phyloP scores from a whole-genome alignment of 2,329 filamentous ascomycete genomes.

The Paraphoma sp. region DNA sequence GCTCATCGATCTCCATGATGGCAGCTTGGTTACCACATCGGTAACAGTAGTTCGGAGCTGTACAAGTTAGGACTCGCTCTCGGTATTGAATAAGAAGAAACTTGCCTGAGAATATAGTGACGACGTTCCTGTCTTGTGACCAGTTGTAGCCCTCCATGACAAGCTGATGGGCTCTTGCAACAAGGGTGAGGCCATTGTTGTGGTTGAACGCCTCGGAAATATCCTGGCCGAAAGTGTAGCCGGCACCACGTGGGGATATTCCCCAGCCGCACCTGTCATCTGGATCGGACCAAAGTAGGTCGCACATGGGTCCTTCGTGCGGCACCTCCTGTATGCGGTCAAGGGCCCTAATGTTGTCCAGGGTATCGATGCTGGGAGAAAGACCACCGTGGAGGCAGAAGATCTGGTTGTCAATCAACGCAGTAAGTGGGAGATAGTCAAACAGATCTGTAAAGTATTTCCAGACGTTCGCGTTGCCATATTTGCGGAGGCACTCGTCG shows the following conservation, averaged over 20 bases:
- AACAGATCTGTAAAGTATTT: slow-evolving; percentile 81
- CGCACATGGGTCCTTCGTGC: slow-evolving; percentile 78
- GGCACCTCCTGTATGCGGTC: slow-evolving; percentile 71
- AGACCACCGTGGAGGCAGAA: slow-evolving; percentile 76
- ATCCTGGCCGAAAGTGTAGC: slow-evolving; percentile 95
- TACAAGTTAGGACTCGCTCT: slow-evolving; percentile 33
- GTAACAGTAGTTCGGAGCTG: slow-evolving; percentile 83
- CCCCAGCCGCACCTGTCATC: slow-evolving; percentile 97
- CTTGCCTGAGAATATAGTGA: slow-evolving; percentile 90
- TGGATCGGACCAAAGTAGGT: slow-evolving; percentile 84
- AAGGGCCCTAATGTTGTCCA: slow-evolving; percentile 69
- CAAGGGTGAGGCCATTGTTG: slow-evolving; percentile 95
- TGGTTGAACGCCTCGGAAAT: slow-evolving; percentile 99
- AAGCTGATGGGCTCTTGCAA: slow-evolving; percentile 95
- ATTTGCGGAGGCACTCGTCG: slow-evolving; percentile 78
- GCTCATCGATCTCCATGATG: slow-evolving; percentile 99
- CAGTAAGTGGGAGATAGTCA: slow-evolving; percentile 76
- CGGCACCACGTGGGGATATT: slow-evolving; percentile 91
- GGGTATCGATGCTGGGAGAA: slow-evolving; percentile 74
- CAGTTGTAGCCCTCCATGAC: slow-evolving; percentile 99
- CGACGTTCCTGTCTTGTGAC: slow-evolving; percentile 97
- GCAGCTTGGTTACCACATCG: slow-evolving; percentile 98
- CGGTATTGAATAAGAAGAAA: neutral
- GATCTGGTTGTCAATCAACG: slow-evolving; percentile 76
- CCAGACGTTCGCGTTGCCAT: slow-evolving; percentile 79